Evolutionary conservation across 208 protist genomes (phyloP), one percentile per base, ranked within the genome.

Genomic region (Jaenimonas drosophilae): DNA sequence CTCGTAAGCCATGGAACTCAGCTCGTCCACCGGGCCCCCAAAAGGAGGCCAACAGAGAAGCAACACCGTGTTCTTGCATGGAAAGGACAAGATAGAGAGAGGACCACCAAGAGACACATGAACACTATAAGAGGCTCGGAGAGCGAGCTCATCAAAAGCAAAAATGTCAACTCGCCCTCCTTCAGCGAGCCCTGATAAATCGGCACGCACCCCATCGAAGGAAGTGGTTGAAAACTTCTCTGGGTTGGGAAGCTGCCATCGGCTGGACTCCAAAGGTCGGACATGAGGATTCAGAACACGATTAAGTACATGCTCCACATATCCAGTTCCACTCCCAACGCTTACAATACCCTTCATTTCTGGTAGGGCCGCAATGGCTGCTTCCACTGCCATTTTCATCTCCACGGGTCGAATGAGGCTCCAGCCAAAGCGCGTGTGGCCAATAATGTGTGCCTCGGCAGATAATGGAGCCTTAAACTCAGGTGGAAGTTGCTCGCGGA

Each of bases 1-100:
- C 70, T 94, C 86, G 50, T 86, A 89, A n/a, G 62, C 79, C 86
- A 94, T 94, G 27, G 86, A 91, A 49, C 74, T 88, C 57, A 91
- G 79, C 51, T 94, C 86, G 37, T 86, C 76, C 47, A 85, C 56
- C 9, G 80, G 67, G 7, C 79, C 87, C 33, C 86, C 86, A 51
- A 94, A 94, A 4, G 86, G 86, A 0, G 86, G 86, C 82, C 86
- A 94, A 54, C 74, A 89, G 33, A 94, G 60, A 34, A 94, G 61
- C 27, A 94, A 52, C 27, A 71, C 77, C 2, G 70, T 60, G n/a
- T 57, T 76, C n/a, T 38, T 39, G 54, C 80, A 90, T 38, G 71
- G 46, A 6, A 87, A 46, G n/a, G 86, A 94, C 30, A 88, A 73
- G 7, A 91, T 30, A 0, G 70, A 54, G 29, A 80, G 69, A 7